Conservation (phyloP, 2,329 filamentous ascomycete genomes). For the Monilinia vaccinii-corymbosi region DNA sequence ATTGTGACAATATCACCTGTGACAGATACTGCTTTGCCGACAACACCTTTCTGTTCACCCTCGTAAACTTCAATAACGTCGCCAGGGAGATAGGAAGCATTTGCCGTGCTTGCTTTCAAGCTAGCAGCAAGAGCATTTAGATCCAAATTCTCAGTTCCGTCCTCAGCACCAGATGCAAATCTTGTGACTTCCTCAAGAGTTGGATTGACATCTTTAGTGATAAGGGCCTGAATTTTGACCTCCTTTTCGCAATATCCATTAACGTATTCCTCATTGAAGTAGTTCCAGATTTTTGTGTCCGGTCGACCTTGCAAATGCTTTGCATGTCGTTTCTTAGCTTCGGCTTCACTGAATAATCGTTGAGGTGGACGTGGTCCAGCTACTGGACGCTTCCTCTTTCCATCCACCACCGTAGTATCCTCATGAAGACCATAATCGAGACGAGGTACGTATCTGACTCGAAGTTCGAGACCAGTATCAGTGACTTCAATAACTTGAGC, state of each 20-base stretch:
- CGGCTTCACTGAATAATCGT: conserved; percentile 83
- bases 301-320: conserved; percentile 42
- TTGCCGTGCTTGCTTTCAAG: conserved; percentile 72
- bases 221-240: conserved; percentile 78
- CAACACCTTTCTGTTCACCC: conserved; percentile 87
- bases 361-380: conserved; percentile 69
- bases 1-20: conserved; percentile 89
- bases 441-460: conserved; percentile 79
- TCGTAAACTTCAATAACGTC: conserved; percentile 96
- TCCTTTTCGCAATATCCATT: conserved; percentile 92
- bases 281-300: conserved; percentile 62
- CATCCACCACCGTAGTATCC: conserved; percentile 43
- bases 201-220: conserved; percentile 85
- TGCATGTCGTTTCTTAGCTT: conserved; percentile 81
- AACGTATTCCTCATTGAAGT: conserved; percentile 81
- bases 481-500: conserved; percentile 90
- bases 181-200: conserved; percentile 92
- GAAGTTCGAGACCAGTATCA: conserved; percentile 82
- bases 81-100: conserved; percentile 79
- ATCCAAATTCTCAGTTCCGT: conserved; percentile 90
- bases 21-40: conserved; percentile 77
- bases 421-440: conserved; percentile 87
- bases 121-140: conserved; percentile 84
- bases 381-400: conserved; percentile 69
- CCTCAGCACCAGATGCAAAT: conserved; percentile 80